Base-by-base conservation (phyloP, 2,329 filamentous ascomycete genomes). In the Fragosphaeria purpurea region DNA sequence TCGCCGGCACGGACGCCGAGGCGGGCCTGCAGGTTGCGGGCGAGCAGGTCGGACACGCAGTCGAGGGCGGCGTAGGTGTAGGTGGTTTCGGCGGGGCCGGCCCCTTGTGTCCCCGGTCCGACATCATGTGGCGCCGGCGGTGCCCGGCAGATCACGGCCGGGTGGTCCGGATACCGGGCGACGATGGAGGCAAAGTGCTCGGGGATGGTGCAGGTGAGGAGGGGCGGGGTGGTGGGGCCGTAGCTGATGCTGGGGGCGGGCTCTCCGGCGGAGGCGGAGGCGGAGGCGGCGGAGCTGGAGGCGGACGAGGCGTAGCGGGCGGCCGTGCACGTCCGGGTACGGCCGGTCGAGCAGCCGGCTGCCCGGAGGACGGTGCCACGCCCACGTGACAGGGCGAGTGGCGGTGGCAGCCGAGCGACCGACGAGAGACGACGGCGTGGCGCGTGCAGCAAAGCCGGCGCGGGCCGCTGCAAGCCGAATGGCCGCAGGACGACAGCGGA, bases 1-100 rank as follows among this genome's bases (percentile, higher is more conserved):
- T 94, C 85, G 5, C 88, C 89, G 61, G 90, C 94, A 53, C 70
- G 73, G 1, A 96, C 86, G 4, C 88, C 88, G 7, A 11, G 12
- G 0, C 84, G 69, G 0, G 77, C 78, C 31, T 76, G 69, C 12
- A 96, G 70, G 0, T 87, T 86, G 47, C 76, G 71, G 1, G 89
- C 88, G 7, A 95, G 71, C 3, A 76, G 73, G 70, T 89, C 91
- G 55, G 88, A 95, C 52, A 80, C 74, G 3, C 74, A 68, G 64
- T 97, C 87, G 8, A 98, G 79, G 6, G 73, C 74, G 46, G 80
- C 70, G 65, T 95, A 97, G 0, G 83, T 91, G 50, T 94, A 71
- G 1, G 71, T 73, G 2, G 76, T 78, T 60, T 93, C 87, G 41
- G 50, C 53, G 7, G 51, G 40, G n/a, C n/a, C n/a, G n/a, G n/a